Evolutionary conservation across 2,329 filamentous ascomycete species (phyloP), one percentile per base, ranked within the genome.

Genomic region (Simplicillium aogashimaense): DNA sequence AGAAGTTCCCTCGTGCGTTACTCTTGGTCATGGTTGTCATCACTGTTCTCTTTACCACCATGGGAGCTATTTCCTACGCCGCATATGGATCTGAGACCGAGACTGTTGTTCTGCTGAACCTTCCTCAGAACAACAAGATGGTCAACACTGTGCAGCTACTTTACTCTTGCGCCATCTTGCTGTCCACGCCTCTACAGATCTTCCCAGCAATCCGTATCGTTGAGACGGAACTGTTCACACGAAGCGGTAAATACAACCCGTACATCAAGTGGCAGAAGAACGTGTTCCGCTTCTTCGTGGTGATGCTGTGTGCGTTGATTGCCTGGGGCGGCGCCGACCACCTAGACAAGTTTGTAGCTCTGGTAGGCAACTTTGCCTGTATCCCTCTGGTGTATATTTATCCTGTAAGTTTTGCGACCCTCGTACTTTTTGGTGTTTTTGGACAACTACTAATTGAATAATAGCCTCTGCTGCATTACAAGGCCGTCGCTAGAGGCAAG

Each of bases 211-310:
- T 98, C 54, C 84, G 90, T 56, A 98, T 98, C 54, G 87, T 86
- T 29, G 89, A 94, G 63, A 95, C 94, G 52, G 87, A 88, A 49
- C 72, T 97, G 7, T 98, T 97, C 61, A 94, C 86, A 17, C 76
- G 84, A 56, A 95, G 88, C 46, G 89, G 92, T 51, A 98, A 98
- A 64, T 95, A 95, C 66, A 95, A 97, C 57, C 89, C 88, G 1
- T 92, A 86, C 57, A 94, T 98, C 70, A 98, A 98, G 69, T 98
- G 92, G 92, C 86, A 97, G 72, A 98, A 98, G 78, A 98, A 98
- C 52, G 69, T 83, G 29, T 98, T 95, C 69, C 83, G 92, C 40
- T 98, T 97, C 70, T 81, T 90, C 56, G 78, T 95, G 46, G 92
- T 97, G 38, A 76, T 86, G 53, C 63, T 92, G 17, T 97, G 92